Conservation (phyloP, 805 yeast species). For the Candida xyloterini region DNA sequence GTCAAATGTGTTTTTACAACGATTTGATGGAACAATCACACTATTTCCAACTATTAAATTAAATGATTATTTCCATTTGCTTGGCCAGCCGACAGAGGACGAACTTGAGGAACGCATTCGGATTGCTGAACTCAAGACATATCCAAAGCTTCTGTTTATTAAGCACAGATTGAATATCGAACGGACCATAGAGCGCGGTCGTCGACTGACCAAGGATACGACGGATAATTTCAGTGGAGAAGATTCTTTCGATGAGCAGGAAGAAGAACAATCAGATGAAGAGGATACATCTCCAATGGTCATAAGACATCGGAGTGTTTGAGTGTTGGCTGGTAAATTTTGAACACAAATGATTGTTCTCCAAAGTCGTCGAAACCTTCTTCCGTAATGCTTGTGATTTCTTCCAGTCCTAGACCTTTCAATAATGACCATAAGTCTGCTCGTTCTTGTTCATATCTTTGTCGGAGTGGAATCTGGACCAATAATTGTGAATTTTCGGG, state of each 20-base stretch:
- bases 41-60: conserved; percentile 67
- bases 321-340: conserved; percentile 24
- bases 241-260: not conserved
- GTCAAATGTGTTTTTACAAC: conserved; percentile 73
- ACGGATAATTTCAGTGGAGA: conserved; percentile 13
- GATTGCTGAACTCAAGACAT: conserved; percentile 64
- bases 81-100: conserved; percentile 65
- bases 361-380: conserved; percentile 88
- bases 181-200: conserved; percentile 55
- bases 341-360: conserved; percentile 54
- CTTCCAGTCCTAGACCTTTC: conserved; percentile 34
- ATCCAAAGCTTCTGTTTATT: conserved; percentile 63
- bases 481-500: conserved; percentile 44
- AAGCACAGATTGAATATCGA: conserved; percentile 65
- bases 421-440: conserved; percentile 56
- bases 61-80: conserved; percentile 57
- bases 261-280: conserved; percentile 5
- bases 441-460: conserved; percentile 64
- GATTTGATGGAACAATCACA: conserved; percentile 72
- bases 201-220: conserved; percentile 23
- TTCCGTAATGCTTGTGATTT: conserved; percentile 42
- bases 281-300: not conserved
- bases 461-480: conserved; percentile 74
- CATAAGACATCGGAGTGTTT: conserved; percentile 12
- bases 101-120: conserved; percentile 51